A percentile compares a stretch with the other conserved stretches of the same genome.
Evolutionary conservation across 768 basidiomycete species (phyloP).

Genomic region (Pleurotus cornucopiae): DNA sequence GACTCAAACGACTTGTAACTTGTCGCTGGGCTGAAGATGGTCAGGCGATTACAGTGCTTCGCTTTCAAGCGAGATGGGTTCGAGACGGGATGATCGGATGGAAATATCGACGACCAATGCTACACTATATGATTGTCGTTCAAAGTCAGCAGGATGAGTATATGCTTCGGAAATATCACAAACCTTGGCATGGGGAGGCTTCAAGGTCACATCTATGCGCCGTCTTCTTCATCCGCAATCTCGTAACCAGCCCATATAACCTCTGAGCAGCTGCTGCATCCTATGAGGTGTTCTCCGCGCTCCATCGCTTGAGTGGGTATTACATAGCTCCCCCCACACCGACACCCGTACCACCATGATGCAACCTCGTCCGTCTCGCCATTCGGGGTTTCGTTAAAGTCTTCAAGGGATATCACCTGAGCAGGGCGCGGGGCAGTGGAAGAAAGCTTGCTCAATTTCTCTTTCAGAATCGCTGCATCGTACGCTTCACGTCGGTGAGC

Average conservation of each 20-base stretch:
- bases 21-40: too few relatives aligned
- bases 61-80: too few relatives aligned
- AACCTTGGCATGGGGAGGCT: not conserved
- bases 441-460: not conserved
- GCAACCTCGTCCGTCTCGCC: slow-evolving; percentile 21
- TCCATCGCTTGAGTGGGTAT: slow-evolving; percentile 63
- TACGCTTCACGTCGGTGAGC: slow-evolving; percentile 44
- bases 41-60: too few relatives aligned
- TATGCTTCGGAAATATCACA: too few relatives aligned
- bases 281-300: slow-evolving; percentile 64
- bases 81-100: too few relatives aligned
- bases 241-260: slow-evolving; percentile 86
- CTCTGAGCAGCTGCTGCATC: slow-evolving; percentile 76
- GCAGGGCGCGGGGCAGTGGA: slow-evolving; percentile 59
- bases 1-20: too few relatives aligned
- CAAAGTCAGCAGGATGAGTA: too few relatives aligned
- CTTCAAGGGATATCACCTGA: slow-evolving; percentile 73
- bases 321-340: slow-evolving; percentile 67
- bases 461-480: slow-evolving; percentile 28
- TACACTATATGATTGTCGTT: too few relatives aligned
- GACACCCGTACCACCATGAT: slow-evolving; percentile 59
- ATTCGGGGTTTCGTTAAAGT: slow-evolving; percentile 41
- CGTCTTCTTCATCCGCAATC: slow-evolving; percentile 30
- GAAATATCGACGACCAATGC: too few relatives aligned
- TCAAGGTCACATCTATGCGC: not conserved